A percentile compares a stretch with the other conserved stretches of the same genome.
Conservation (phyloP, 2,329 filamentous ascomycete genomes). For the Ascochyta viciae-villosae region DNA sequence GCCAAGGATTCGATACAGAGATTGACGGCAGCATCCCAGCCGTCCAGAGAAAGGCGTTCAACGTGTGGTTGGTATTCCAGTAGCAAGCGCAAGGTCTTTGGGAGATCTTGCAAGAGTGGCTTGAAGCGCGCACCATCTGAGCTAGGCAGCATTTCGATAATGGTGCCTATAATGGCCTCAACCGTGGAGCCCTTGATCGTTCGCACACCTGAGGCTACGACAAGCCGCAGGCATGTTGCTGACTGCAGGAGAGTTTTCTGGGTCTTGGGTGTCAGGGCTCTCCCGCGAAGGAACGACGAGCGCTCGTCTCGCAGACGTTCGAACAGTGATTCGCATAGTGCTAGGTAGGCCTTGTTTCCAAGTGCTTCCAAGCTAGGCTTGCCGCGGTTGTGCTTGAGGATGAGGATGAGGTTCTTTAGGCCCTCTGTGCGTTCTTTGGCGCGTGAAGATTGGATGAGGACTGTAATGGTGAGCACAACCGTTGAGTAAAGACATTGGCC, state of each 20-base stretch:
- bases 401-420: conserved; percentile 62
- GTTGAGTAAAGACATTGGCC: background rate
- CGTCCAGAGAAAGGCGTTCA: conserved; percentile 74
- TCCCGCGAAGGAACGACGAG: conserved; percentile 62
- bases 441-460: conserved; percentile 37
- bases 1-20: conserved; percentile 73
- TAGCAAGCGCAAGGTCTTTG: conserved; percentile 74
- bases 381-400: conserved; percentile 61
- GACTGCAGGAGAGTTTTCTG: conserved; percentile 68
- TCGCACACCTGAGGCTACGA: conserved; percentile 72
- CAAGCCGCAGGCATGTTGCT: conserved; percentile 73
- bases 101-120: conserved; percentile 77
- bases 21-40: conserved; percentile 73
- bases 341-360: conserved; percentile 79
- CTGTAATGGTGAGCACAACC: conserved; percentile 28
- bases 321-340: conserved; percentile 83
- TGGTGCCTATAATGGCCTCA: conserved; percentile 80
- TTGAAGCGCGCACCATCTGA: conserved; percentile 69
- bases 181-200: conserved; percentile 79
- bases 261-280: conserved; percentile 48
- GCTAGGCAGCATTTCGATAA: conserved; percentile 74
- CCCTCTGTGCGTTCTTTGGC: conserved; percentile 58
- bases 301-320: conserved; percentile 72
- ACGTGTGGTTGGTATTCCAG: conserved; percentile 77
- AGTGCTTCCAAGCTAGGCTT: conserved; percentile 57